These are phyloP conservation scores for Microbotryomycetes sp. DNA, from an alignment of 1,284 basidiomycete genomes.

Conservation along the genomic window DNA sequence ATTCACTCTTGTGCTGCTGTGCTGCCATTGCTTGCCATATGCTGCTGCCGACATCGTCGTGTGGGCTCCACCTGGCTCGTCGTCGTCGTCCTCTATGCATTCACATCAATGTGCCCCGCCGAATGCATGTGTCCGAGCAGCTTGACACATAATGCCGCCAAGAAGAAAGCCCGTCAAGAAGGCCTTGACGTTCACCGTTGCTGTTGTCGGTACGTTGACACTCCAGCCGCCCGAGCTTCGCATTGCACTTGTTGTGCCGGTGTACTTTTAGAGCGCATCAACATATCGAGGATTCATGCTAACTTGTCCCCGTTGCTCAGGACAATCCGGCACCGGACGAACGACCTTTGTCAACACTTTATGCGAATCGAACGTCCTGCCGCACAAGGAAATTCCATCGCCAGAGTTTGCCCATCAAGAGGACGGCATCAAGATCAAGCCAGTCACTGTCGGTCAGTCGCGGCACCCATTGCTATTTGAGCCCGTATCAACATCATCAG, in stretches of 20 bases:
- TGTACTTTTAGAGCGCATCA: neutral
- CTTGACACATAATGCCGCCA: conserved; percentile 9
- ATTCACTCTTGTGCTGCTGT: too few species aligned
- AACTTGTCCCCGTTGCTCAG: conserved; percentile 43
- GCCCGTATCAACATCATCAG: neutral
- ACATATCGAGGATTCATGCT: neutral
- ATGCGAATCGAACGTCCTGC: conserved; percentile 54
- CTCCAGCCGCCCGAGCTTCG: neutral
- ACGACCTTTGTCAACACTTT: conserved; percentile 98
- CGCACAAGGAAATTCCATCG: conserved; percentile 73
- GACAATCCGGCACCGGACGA: conserved; percentile 89
- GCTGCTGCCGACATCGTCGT: too few species aligned
- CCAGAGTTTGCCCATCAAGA: conserved; percentile 89
- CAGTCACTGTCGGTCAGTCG: conserved; percentile 77
- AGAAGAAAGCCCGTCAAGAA: conserved; percentile 81
- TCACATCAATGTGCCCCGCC: too few species aligned
- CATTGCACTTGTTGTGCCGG: neutral
- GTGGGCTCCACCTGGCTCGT: too few species aligned
- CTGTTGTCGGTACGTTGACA: conserved; percentile 11
- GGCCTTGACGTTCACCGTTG: conserved; percentile 85
- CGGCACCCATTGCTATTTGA: too few species aligned
- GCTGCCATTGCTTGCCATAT: too few species aligned
- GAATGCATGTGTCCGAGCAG: too few species aligned
- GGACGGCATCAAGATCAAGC: conserved; percentile 92
- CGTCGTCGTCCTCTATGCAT: too few species aligned